Base-by-base conservation (phyloP, 2,329 filamentous ascomycete genomes). In the Trichoderma atroviride region DNA sequence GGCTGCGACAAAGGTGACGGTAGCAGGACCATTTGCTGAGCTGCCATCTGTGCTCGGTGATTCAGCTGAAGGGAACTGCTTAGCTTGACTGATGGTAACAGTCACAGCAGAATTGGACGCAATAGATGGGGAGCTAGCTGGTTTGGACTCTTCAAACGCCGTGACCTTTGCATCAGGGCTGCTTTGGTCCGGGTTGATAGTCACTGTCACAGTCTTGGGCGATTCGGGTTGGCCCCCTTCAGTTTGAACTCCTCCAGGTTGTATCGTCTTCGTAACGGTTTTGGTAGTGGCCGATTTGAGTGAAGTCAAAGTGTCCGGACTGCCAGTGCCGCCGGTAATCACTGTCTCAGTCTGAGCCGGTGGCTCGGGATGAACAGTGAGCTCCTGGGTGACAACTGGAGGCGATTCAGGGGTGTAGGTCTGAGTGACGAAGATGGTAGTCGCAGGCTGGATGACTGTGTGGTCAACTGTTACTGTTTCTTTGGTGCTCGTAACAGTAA, bases 391-490 rank as follows among this genome's bases (percentile, higher is more conserved):
- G n/a, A 55, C 37, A 22, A 52, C 43, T 19, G 52, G 53, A 4
- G 65, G 24, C 0, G 70, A 67, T 4, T 14, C 43, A 47, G 43
- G 29, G 24, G 40, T n/a, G 22, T 37, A n/a, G n/a, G 55, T 62
- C 10, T 67, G 69, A 27, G 71, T 70, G 22, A 73, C 37, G 5
- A 56, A 68, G 60, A 72, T 40, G 9, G 72, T 72, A 5, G 72
- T 73, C 13, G 71, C 63, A n/a, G 73, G 63, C 22, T 74, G 71
- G 52, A 74, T 75, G 29, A 75, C 70, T 5, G 73, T 72, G 33
- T 75, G 47, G 75, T 71, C 62, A 35, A 74, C 69, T 2, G 74
- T 78, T 9, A 78, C 71, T 22, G 77, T 79, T 59, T 77, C 71
- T 37, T 70, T 72, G 31, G 71, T 69, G 10, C 72, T 69, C 52